Evolutionary conservation across 352 stramenopile genomes (phyloP), one percentile per base, ranked within the genome.

Genomic region (Lagenidium giganteum): DNA sequence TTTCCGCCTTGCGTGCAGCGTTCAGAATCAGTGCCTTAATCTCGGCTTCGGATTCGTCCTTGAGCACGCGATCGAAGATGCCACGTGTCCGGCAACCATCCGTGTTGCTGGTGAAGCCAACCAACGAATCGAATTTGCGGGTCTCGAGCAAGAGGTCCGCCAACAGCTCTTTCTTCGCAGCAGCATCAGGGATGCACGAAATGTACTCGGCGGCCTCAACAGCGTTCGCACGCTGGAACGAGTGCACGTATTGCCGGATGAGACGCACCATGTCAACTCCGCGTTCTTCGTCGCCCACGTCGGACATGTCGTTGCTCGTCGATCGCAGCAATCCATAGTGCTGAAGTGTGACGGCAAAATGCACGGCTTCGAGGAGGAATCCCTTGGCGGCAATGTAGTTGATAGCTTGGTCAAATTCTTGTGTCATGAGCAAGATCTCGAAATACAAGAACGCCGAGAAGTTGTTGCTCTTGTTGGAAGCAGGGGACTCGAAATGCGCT

Each of bases 161-260:
- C 16, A 88, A 56, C 13, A 93, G 40, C 25, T 88, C 76, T 40
- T 86, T 86, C 61, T 86, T 85, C 7, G 64, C 65, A 23, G 60
- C 36, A 4, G 70, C 22, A 25, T 88, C 74, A 9, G 72, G 64
- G 40, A 90, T 76, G 41, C 76, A 90, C 0, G 72, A 74, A 39
- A 87, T 66, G 43, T 93, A 93, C 57, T 91, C 76, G 23, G 82
- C 77, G 4, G 82, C 76, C n/a, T 93, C 82, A 2, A 58, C 61
- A 5, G 82, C 64, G 31, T 93, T 83, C 8, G 68, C 75, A 18
- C 78, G 72, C 52, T 93, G 82, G 65, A 93, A 93, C 6, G 58
- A 59, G 42, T 93, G 82, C 26, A 91, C 62, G 54, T 90, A 93
- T 48, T 93, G 82, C 11, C 82, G 82, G n/a, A 90, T 41, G 27